Evolutionary conservation across 2,329 filamentous ascomycete species (phyloP).

Genomic region (Alternaria sp.): DNA sequence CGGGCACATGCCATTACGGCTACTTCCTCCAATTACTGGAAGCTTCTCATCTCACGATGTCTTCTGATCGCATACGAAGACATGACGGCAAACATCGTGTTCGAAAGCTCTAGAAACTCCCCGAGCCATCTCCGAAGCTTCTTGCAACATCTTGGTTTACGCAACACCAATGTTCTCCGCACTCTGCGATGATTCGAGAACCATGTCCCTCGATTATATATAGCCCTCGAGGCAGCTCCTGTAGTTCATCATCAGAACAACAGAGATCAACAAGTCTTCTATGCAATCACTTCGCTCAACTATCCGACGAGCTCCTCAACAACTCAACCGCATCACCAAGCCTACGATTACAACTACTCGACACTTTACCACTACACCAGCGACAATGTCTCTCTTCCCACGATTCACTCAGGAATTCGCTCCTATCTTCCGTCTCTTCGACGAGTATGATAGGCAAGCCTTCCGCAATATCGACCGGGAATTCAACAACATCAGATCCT

Average conservation of each 20-base stretch:
- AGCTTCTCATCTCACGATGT: slow-evolving; percentile 5
- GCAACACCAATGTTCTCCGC: slow-evolving; percentile 13
- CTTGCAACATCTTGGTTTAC: slow-evolving; percentile 19
- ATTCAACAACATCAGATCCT: slow-evolving; percentile 58
- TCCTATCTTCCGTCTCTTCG: slow-evolving; percentile 58
- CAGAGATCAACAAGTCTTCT: slow-evolving; percentile 37
- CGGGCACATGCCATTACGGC: background rate
- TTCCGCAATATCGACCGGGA: slow-evolving; percentile 38
- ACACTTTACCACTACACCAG: slow-evolving; percentile 31
- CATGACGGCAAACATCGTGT: slow-evolving; percentile 20
- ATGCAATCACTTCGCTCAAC: slow-evolving; percentile 50
- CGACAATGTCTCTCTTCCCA: slow-evolving; percentile 54
- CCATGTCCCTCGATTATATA: slow-evolving; percentile 38
- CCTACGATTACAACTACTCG: slow-evolving; percentile 29
- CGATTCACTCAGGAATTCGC: slow-evolving; percentile 53
- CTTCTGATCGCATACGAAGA: slow-evolving; percentile 6
- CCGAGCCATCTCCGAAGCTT: slow-evolving; percentile 35
- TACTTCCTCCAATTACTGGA: slow-evolving; percentile 2
- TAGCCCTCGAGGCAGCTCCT: slow-evolving; percentile 14
- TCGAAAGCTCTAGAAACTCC: slow-evolving; percentile 34
- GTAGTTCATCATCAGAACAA: slow-evolving; percentile 37
- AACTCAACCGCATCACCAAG: slow-evolving; percentile 43
- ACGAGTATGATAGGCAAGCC: slow-evolving; percentile 55
- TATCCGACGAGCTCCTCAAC: slow-evolving; percentile 42
- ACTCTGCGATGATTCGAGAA: slow-evolving; percentile 41